A percentile compares a stretch with the other conserved stretches of the same genome.
These are phyloP conservation scores for Rhynchosporium secalis DNA, from an alignment of 2,329 filamentous ascomycete genomes.

Conservation along the genomic window DNA sequence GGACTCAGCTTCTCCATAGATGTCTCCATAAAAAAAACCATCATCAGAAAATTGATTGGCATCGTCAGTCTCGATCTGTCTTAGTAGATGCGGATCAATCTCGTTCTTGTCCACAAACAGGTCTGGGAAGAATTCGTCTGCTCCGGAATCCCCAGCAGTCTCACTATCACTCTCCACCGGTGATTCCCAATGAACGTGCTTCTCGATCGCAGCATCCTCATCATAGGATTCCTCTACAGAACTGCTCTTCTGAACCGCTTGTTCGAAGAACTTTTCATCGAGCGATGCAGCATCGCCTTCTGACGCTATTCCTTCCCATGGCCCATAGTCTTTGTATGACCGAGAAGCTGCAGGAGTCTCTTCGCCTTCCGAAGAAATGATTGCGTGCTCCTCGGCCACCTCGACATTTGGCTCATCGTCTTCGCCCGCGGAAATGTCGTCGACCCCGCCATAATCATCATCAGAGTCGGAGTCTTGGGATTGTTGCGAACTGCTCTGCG, in stretches of 20 bases:
- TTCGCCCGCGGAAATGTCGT: conserved; percentile 77
- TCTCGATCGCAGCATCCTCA: conserved; percentile 11
- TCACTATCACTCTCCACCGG: conserved; percentile 68
- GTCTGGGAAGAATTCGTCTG: conserved; percentile 70
- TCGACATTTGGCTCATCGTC: conserved; percentile 78
- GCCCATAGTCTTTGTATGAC: conserved; percentile 43
- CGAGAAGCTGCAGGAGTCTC: conserved; percentile 43
- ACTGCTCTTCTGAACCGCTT: conserved; percentile 17
- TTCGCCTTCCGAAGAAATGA: conserved; percentile 54
- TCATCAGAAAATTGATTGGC: conserved; percentile 44
- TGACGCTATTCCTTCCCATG: conserved; percentile 57
- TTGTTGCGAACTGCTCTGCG: conserved; percentile 17
- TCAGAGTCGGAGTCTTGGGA: conserved; percentile 60
- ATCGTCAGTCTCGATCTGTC: conserved; percentile 71
- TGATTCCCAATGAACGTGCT: conserved; percentile 72
- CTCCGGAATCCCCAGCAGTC: conserved; percentile 59
- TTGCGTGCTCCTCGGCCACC: conserved; percentile 75
- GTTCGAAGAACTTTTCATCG: conserved; percentile 41
- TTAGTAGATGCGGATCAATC: conserved; percentile 70
- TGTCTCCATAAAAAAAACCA: conserved; percentile 17
- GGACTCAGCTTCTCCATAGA: conserved; percentile 14
- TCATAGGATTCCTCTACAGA: conserved; percentile 14
- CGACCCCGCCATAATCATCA: conserved; percentile 69
- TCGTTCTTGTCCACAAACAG: conserved; percentile 76
- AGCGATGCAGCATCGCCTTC: conserved; percentile 37